Evolutionary conservation across 495 filamentous ascomycete genomes (phyloP).

Genomic region (Mytilinidion resinicola): DNA sequence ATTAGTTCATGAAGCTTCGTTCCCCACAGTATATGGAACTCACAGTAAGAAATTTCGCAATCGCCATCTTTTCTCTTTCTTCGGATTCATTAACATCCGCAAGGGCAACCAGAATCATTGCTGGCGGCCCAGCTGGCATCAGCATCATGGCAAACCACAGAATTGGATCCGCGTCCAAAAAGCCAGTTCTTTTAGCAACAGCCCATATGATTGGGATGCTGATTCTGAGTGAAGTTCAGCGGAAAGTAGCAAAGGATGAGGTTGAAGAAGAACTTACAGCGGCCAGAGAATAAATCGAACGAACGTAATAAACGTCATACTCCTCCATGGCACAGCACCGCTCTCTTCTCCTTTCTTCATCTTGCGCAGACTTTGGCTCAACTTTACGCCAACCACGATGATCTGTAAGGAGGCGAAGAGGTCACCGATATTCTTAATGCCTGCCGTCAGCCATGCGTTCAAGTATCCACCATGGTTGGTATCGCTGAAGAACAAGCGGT

Average conservation of each 20-base stretch:
- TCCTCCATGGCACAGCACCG: slow-evolving; percentile 46
- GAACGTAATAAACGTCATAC: slow-evolving; percentile 49
- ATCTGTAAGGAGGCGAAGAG: slow-evolving; percentile 69
- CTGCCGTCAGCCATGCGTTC: slow-evolving; percentile 64
- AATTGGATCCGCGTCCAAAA: slow-evolving; percentile 60
- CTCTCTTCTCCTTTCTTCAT: slow-evolving; percentile 46
- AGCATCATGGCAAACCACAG: slow-evolving; percentile 74
- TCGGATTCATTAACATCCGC: slow-evolving; percentile 56
- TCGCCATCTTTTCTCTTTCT: slow-evolving; percentile 58
- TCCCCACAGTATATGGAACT: slow-evolving; percentile 13
- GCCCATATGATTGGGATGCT: slow-evolving; percentile 56
- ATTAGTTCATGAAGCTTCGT: no score
- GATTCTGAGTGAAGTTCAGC: slow-evolving; percentile 27
- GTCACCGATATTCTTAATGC: slow-evolving; percentile 58
- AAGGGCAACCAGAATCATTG: slow-evolving; percentile 41
- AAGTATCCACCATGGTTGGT: slow-evolving; percentile 61
- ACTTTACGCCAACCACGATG: slow-evolving; percentile 64
- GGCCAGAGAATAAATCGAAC: slow-evolving; percentile 66
- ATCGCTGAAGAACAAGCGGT: slow-evolving; percentile 59
- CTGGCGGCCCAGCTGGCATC: slow-evolving; percentile 67
- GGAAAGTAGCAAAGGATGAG: neutral
- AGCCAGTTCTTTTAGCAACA: slow-evolving; percentile 51
- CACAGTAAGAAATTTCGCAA: slow-evolving; percentile 65
- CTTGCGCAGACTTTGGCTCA: slow-evolving; percentile 48
- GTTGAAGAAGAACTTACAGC: slow-evolving; percentile 17